Evolutionary conservation across 805 yeast genomes (phyloP), one percentile per base, ranked within the genome.

Genomic region (Wickerhamiella hasegawae): DNA sequence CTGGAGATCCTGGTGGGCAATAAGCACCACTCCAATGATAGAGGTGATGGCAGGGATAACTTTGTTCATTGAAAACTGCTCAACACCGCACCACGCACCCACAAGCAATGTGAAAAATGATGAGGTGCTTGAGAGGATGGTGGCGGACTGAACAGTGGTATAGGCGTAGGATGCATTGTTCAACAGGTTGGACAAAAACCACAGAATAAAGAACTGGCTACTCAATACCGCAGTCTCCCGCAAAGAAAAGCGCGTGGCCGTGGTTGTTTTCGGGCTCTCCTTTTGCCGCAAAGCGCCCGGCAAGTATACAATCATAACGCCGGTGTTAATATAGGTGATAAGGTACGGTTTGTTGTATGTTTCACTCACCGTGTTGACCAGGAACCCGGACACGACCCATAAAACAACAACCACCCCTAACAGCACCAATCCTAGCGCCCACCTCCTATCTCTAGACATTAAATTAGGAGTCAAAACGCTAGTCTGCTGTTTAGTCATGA

Each of bases 81-180:
- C 97, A 1, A 84, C 70, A 21, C 74, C 62, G 39, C 73, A 74
- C 18, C 79, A 43, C 36, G 75, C 71, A 1, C 97, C 97, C 6
- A 87, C 67, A 1, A 85, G 46, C 27, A 90, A 65, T 0, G 98
- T 90, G 69, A 90, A 90, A 52, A 90, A 84, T 5, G 94, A 80
- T 4, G 93, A 77, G 0, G 97, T 85, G 25, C 95, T 79, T 14
- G 94, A 79, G 27, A 90, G 58, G 18, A 90, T 87, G 3, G 97
- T 90, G 49, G 92, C 96, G 11, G 90, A 77, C 2, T 94, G 92
- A 16, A 90, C 98, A 10, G 85, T 75, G 0, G 98, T 90, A 55
- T 77, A 90, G 18, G 78, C 68, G 35, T 90, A 62, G 16, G 93
- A 75, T 0, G 94, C 82, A 56, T 90, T 90, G 22, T 90, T 83